Evolutionary conservation across 2,329 filamentous ascomycete species (phyloP), one percentile per base, ranked within the genome.

Genomic region (Nothophoma quercina): DNA sequence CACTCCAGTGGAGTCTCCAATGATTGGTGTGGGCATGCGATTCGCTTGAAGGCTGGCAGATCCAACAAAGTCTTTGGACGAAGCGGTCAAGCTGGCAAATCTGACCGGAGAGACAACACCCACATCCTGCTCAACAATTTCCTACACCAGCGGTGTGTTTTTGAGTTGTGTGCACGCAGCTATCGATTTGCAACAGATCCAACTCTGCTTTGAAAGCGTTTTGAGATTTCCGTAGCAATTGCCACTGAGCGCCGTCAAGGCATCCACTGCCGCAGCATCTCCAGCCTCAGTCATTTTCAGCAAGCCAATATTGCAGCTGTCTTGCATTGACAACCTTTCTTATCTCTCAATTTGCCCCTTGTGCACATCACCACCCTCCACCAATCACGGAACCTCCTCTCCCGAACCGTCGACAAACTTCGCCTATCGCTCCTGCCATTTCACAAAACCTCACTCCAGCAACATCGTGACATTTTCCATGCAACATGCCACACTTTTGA

Each of bases 51-150:
- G n/a, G n/a, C n/a, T n/a, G n/a, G n/a, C n/a, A n/a, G n/a, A n/a
- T n/a, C n/a, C n/a, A n/a, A n/a, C n/a, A n/a, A n/a, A n/a, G n/a
- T n/a, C n/a, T 36, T n/a, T 15, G 9, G 19, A 2, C 5, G 12
- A 35, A n/a, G 43, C 43, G 43, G 25, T 45, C 43, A 46, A 32
- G 32, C 19, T 32, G 33, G 25, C 42, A 38, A 12, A 13, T 19
- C 42, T 38, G 33, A 46, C 33, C 43, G 42, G 42, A 36, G 23
- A 22, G 16, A 22, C n/a, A 5, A 38, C 13, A n/a, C 25, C 42
- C 33, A 38, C 36, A 26, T 22, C 29, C 23, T 15, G 1, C 25
- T 36, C 32, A 30, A 29, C 42, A 15, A 29, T n/a, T 22, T 13
- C n/a, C n/a, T n/a, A n/a, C 32, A 28, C 8, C 7, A 30, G 42